Evolutionary conservation across 208 protist genomes (phyloP), one percentile per base, ranked within the genome.

Genomic region (Acanthamoeba rhysodes): DNA sequence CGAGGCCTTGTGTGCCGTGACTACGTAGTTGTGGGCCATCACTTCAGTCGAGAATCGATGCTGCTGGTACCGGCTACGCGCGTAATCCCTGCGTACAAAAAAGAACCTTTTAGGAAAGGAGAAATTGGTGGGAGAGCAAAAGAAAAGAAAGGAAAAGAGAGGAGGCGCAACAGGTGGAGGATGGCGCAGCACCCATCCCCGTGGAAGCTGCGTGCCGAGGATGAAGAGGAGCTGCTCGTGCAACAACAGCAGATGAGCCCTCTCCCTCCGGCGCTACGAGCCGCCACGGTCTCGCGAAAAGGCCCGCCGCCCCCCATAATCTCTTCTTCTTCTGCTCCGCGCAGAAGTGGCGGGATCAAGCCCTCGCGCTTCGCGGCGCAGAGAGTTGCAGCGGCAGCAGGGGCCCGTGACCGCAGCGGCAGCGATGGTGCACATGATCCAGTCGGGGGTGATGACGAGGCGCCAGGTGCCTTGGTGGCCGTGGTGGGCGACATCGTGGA

Each of bases 1-100:
- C 20, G 97, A 97, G 53, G 98, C 96, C 95, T 96, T 96, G 8
- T 98, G 97, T 29, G 97, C 98, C 27, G 97, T 98, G 18, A 98
- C 97, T 12, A 98, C 95, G 66, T 98, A 98, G 91, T 97, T 97
- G 94, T 97, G 97, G 55, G 84, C 84, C 84, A 91, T 32, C 45
- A 37, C 34, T 32, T 9, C 14, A 18, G 6, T 12, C 76, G 9
- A 5, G 24, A 7, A 9, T 5, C 29, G 76, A 6, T 85, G 76
- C 7, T 85, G 76, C 76, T 85, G 41, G 6, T 85, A 16, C n/a
- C n/a, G n/a, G n/a, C n/a, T n/a, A n/a, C n/a, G n/a, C n/a, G n/a
- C n/a, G n/a, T n/a, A n/a, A n/a, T n/a, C n/a, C n/a, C n/a, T n/a
- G n/a, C n/a, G n/a, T n/a, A n/a, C n/a, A n/a, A n/a, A n/a, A n/a